Evolutionary conservation across 2,329 filamentous ascomycete species (phyloP).

Genomic region (Colletotrichum navitas): DNA sequence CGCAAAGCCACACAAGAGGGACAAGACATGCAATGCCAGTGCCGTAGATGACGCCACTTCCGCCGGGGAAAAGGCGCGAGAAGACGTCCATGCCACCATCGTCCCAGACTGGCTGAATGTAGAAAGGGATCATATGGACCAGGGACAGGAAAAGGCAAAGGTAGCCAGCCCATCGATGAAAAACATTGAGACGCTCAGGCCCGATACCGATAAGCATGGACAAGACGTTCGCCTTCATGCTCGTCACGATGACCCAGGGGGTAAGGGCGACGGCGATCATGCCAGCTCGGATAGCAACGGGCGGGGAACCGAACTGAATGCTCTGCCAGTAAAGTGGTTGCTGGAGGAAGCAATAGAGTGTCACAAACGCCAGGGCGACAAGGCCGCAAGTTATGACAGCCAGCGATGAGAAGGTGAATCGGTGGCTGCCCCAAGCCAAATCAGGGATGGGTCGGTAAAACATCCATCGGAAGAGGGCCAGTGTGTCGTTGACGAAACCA

Average conservation of each 20-base stretch:
- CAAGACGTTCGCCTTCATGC: slow-evolving; percentile 91
- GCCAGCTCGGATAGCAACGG: slow-evolving; percentile 85
- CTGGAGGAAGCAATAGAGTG: slow-evolving; percentile 86
- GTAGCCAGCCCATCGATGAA: slow-evolving; percentile 93
- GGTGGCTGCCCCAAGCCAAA: slow-evolving; percentile 73
- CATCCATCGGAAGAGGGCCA: slow-evolving; percentile 88
- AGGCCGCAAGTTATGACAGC: slow-evolving; percentile 77
- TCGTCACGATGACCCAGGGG: slow-evolving; percentile 91
- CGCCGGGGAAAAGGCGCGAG: slow-evolving; percentile 74
- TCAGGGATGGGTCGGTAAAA: slow-evolving; percentile 90
- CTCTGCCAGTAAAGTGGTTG: slow-evolving; percentile 92
- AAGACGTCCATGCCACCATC: slow-evolving; percentile 80
- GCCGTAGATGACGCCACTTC: slow-evolving; percentile 81
- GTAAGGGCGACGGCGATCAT: slow-evolving; percentile 94
- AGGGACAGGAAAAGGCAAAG: slow-evolving; percentile 85
- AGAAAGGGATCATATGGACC: slow-evolving; percentile 90
- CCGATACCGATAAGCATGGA: slow-evolving; percentile 89
- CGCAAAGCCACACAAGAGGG: slow-evolving; percentile 84
- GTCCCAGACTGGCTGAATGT: slow-evolving; percentile 88
- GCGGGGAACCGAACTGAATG: slow-evolving; percentile 88
- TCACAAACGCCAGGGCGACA: slow-evolving; percentile 77
- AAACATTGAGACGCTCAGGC: slow-evolving; percentile 90
- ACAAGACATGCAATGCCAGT: slow-evolving; percentile 86
- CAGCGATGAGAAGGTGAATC: slow-evolving; percentile 85
- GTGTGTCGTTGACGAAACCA: slow-evolving; percentile 78